Base-by-base conservation (phyloP, 805 yeast species). In the Wickerhamiella galacta region DNA sequence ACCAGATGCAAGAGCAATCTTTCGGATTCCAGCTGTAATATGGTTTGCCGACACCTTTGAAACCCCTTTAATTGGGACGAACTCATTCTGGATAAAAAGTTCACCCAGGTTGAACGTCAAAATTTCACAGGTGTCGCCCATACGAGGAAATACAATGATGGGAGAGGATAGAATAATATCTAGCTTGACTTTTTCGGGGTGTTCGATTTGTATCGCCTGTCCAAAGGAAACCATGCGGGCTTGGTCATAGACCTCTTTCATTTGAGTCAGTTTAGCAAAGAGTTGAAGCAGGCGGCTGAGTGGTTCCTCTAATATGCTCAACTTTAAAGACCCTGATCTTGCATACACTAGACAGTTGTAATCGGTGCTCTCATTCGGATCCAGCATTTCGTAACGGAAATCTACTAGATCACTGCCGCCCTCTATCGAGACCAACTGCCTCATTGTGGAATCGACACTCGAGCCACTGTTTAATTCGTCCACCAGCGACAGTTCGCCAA, bases 221-320 rank as follows among this genome's bases (percentile, higher is more conserved):
- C 76, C 70, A 43, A 82, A 68, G 0, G 96, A 94, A 8, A 83
- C 80, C 46, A 76, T 81, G 37, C 96, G 67, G 0, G 96, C 93
- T 15, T 68, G 60, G 47, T 90, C 98, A 52, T 79, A 92, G n/a
- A 85, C 63, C 3, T 68, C 70, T 53, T 90, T 90, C 93, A 87
- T 81, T 43, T 68, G 68, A 37, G 72, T 75, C 47, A 92, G 79
- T 43, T 76, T 77, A 41, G 70, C 70, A 45, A 82, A 57, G 45
- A 72, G 87, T 8, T 66, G 61, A 20, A 76, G 47, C 8, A 92
- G 66, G 41, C 74, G 67, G 21, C 72, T 64, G 37, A 83, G 64
- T 0, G 95, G 77, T 38, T 72, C 77, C 45, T 87, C 94, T 14
- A 82, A 73, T 48, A 85, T 79, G 49, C 74, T 78, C 4, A 90